These are phyloP conservation scores for Chlorella ohadii DNA, from an alignment of 139 green algal species.

Conservation along the genomic window DNA sequence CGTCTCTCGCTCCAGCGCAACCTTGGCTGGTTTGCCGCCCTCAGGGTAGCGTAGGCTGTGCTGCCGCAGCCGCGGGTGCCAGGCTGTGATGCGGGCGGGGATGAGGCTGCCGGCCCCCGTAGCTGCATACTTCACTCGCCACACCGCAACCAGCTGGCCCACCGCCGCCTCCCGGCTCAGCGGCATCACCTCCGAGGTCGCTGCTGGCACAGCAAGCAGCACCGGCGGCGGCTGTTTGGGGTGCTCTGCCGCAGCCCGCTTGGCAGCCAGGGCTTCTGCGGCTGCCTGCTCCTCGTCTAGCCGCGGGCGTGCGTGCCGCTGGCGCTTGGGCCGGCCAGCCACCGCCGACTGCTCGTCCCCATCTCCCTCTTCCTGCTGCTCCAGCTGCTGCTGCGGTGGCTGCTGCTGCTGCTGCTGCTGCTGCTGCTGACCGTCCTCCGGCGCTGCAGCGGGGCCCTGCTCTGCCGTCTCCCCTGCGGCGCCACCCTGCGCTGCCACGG, in stretches of 20 bases:
- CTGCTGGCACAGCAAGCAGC: background rate
- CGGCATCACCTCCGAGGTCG: background rate
- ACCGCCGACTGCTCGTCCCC: background rate
- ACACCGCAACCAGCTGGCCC: background rate
- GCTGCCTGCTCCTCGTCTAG: background rate
- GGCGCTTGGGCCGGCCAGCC: background rate
- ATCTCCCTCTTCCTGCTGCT: background rate
- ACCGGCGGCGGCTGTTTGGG: background rate
- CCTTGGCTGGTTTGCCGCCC: background rate
- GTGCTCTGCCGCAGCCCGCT: background rate
- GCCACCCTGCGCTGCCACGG: no score
- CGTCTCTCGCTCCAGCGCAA: background rate
- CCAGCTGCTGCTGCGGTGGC: background rate
- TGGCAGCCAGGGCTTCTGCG: background rate
- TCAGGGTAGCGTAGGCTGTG: conserved; percentile 10
- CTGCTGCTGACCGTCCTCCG: background rate
- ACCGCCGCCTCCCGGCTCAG: background rate
- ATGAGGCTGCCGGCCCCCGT: background rate
- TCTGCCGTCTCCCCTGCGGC: no score
- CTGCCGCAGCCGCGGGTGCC: background rate
- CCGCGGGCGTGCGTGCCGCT: background rate
- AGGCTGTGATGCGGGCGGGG: background rate
- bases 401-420: background rate
- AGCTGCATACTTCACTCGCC: background rate
- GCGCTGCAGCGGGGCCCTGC: no score